A percentile compares a stretch with the other conserved stretches of the same genome.
These are phyloP conservation scores for Coniochaeta pulveracea DNA, from an alignment of 2,329 filamentous ascomycete genomes.

Conservation along the genomic window DNA sequence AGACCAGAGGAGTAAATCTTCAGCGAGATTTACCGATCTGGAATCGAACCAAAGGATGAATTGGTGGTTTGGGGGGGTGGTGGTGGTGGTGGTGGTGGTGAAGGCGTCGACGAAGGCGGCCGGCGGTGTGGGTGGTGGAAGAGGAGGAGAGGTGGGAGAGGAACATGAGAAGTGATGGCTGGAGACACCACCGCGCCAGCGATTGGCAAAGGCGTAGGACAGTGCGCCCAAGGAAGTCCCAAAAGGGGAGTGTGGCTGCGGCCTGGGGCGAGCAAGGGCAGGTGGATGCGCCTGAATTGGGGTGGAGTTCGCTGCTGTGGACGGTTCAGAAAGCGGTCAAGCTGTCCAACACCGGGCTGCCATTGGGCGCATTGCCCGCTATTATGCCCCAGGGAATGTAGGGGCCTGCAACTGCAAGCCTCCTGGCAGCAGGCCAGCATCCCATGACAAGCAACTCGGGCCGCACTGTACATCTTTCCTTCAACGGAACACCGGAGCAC, in stretches of 20 bases:
- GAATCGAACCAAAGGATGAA: constrained; percentile 51
- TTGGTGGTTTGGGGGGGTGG: no score
- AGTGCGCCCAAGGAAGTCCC: not conserved
- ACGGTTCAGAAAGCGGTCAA: no score
- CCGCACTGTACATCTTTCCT: constrained; percentile 3
- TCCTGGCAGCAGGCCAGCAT: not conserved
- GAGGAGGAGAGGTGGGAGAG: constrained; percentile 13
- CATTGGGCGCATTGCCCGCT: constrained; percentile 1
- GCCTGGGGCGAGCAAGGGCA: not conserved
- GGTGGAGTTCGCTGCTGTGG: no score
- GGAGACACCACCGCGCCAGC: not conserved
- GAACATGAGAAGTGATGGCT: constrained; percentile 10
- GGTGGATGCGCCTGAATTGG: constrained; percentile 3
- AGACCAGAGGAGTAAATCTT: constrained; percentile 41
- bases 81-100: constrained; percentile 12
- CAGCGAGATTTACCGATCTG: constrained; percentile 33
- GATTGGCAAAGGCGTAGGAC: not conserved
- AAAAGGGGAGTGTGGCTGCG: constrained; percentile 2
- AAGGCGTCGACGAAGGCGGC: constrained; percentile 18
- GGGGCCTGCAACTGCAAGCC: constrained; percentile 2
- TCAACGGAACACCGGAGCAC: no score
- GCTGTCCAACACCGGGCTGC: not conserved
- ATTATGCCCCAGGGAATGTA: not conserved
- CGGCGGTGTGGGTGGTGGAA: constrained; percentile 15
- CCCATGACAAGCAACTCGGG: not conserved